Evolutionary conservation across 805 yeast genomes (phyloP).

Genomic region (Lipomyces lipofer): DNA sequence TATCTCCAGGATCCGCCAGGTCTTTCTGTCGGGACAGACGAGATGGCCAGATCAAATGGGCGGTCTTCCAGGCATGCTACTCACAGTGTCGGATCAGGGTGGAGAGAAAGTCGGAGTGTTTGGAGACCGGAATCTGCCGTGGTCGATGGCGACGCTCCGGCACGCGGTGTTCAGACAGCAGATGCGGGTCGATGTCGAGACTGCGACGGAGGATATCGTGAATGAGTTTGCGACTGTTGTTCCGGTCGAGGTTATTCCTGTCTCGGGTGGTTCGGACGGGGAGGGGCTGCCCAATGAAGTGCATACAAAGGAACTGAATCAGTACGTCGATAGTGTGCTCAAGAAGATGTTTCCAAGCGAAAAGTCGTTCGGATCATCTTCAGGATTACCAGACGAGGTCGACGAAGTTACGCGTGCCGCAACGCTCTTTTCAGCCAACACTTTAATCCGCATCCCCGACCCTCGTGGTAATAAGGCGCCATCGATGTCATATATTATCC

Average conservation of each 20-base stretch:
- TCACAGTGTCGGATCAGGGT: constrained; percentile 81
- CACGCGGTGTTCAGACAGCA: constrained; percentile 82
- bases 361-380: not conserved
- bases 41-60: constrained; percentile 71
- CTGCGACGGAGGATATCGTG: constrained; percentile 34
- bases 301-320: not conserved
- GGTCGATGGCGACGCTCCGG: constrained; percentile 78
- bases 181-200: constrained; percentile 46
- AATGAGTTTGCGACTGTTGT: constrained; percentile 36
- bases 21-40: constrained; percentile 77
- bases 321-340: constrained; percentile 30
- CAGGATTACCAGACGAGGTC: constrained; percentile 6
- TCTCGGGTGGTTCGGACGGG: too few species aligned
- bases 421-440: not conserved
- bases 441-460: constrained; percentile 9
- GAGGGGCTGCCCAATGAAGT: too few species aligned
- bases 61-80: constrained; percentile 88
- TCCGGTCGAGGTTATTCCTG: constrained; percentile 10
- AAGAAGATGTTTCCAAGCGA: constrained; percentile 10
- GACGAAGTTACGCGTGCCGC: constrained; percentile 8
- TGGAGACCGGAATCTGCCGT: constrained; percentile 51
- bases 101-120: constrained; percentile 56
- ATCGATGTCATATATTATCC: constrained; percentile 68
- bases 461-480: constrained; percentile 36
- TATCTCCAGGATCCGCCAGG: constrained; percentile 57